Base-by-base conservation (phyloP, 306 rosid genomes). In the Fragaria nilgerrensis region DNA sequence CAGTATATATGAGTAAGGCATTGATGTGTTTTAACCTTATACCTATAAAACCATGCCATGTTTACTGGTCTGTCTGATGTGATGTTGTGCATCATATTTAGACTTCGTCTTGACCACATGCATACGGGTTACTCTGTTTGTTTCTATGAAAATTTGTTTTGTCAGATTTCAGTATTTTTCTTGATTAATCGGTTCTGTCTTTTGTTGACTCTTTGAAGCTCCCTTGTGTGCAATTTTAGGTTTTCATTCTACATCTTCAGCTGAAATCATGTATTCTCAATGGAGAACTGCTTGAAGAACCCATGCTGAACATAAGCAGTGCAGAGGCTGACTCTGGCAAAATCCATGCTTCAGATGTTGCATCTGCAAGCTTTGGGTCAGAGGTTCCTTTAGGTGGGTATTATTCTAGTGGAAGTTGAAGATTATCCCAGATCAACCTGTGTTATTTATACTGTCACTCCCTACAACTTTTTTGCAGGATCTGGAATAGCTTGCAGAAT, bases 351-450 rank as follows among this genome's bases (percentile, higher is more conserved):
- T 86, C 89, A 25, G 81, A 87, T 76, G 73, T 77, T 80, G 83
- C 91, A 64, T 87, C 89, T 87, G 92, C 94, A 56, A 84, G 90
- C 83, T 93, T 89, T 64, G 97, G 97, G 41, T 89, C 96, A 34
- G 92, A 90, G 85, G 93, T 93, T 85, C 88, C 91, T 73, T 78
- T 93, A 91, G 94, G 97, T 93, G 79, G 58, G 73, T 79, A 61
- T 77, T 72, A 2, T 69, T 79, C 59, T 19, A 47, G 37, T 25
- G 37, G 37, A 71, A 73, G 53, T 22, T 75, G 43, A 77, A 66
- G 36, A 19, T 66, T 81, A 27, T 44, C 12, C 14, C 59, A 25
- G 39, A 71, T 36, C 67, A 73, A 45, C 34, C 43, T 82, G 25
- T 68, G 55, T 80, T 13, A 79, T 45, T 23, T 7, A 20, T 45